phyloP scores from a whole-genome alignment of 2,329 filamentous ascomycete species.

The Aureobasidium melanogenum region DNA sequence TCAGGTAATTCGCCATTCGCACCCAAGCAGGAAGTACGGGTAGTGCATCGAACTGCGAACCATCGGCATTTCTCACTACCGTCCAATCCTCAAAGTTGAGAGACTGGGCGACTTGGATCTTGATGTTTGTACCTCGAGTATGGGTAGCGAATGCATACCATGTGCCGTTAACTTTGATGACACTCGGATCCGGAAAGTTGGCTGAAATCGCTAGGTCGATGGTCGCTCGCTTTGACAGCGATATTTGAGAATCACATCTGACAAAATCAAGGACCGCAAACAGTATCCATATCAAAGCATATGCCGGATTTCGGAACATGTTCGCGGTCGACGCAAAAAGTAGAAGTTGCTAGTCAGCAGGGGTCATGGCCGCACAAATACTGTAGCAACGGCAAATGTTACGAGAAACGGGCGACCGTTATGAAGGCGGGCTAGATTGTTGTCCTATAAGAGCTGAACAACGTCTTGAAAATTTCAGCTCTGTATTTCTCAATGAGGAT shows the following conservation, averaged over 20 bases:
- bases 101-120: constrained; percentile 48
- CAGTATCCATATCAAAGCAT: not conserved
- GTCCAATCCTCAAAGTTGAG: constrained; percentile 40
- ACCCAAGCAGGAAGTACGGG: constrained; percentile 46
- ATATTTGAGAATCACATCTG: not conserved
- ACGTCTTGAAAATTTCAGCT: not conserved
- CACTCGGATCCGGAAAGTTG: constrained; percentile 37
- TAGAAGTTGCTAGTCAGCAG: not conserved
- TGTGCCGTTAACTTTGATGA: constrained; percentile 40
- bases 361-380: not conserved
- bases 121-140: constrained; percentile 34
- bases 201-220: constrained; percentile 11
- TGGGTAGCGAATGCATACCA: constrained; percentile 49
- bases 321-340: not conserved
- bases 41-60: constrained; percentile 42
- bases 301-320: not conserved
- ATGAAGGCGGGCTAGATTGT: not conserved
- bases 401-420: constrained; percentile 2
- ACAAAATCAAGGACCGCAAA: not conserved
- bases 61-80: constrained; percentile 33
- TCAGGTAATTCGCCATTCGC: constrained; percentile 38
- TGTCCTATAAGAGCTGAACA: not conserved
- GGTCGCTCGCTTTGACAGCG: constrained; percentile 4
- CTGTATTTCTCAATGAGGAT: too few relatives aligned
- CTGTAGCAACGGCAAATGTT: not conserved